These are phyloP conservation scores for Fragilariopsis cylindrus DNA, from an alignment of 108 stramenopile genomes.

Conservation along the genomic window DNA sequence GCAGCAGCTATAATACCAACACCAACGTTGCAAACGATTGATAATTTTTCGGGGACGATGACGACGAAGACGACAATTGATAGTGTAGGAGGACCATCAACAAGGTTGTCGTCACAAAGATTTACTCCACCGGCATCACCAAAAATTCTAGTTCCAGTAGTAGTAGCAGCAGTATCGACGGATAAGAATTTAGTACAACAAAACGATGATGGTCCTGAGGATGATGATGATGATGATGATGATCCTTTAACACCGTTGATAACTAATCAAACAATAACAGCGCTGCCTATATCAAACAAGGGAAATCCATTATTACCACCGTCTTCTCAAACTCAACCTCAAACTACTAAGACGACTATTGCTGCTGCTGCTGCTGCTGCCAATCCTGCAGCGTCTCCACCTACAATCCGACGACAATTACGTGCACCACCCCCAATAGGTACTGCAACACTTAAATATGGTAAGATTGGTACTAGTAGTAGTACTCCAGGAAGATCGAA, in stretches of 20 bases:
- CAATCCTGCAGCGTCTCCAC: background rate
- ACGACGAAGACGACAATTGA: background rate
- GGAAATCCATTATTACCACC: too few relatives aligned
- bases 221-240: background rate
- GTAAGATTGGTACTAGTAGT: background rate
- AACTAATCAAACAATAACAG: background rate
- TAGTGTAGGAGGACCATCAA: background rate
- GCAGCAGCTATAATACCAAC: background rate
- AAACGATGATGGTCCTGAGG: background rate
- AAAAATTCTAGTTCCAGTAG: background rate
- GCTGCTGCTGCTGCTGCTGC: background rate
- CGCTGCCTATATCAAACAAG: too few relatives aligned
- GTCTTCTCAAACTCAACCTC: too few relatives aligned
- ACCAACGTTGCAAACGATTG: background rate
- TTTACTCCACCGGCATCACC: constrained; percentile 39
- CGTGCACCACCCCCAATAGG: constrained; percentile 19
- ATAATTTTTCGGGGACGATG: background rate
- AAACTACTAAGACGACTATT: background rate
- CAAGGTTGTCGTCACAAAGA: background rate
- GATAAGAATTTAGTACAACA: background rate
- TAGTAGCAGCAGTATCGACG: too few relatives aligned
- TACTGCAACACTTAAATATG: background rate
- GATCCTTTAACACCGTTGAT: background rate
- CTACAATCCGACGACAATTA: background rate
- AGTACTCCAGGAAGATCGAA: constrained; percentile 17